These are phyloP conservation scores for Pontederia paniculata DNA, from an alignment of 176 grass and related monocot genomes.

Conservation along the genomic window DNA sequence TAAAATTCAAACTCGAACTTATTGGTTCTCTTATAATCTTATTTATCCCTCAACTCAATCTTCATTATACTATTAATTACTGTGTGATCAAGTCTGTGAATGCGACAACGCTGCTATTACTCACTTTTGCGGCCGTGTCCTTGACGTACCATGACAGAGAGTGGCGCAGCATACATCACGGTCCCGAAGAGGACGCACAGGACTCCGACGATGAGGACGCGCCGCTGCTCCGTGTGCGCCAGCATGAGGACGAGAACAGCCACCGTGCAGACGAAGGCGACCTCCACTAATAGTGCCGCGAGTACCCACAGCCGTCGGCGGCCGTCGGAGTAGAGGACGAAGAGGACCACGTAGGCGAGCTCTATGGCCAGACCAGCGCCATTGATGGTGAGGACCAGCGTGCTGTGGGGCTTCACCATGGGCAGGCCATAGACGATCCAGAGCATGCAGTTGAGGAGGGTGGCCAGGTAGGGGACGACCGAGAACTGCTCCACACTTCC, in stretches of 20 bases:
- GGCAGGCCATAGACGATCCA: constrained; percentile 90
- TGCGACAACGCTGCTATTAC: too few species aligned
- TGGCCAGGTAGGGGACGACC: constrained; percentile 58
- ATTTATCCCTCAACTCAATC: too few species aligned
- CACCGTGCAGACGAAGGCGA: constrained; percentile 38
- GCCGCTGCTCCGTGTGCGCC: constrained; percentile 31
- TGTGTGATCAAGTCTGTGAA: neutral
- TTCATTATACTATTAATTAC: too few species aligned
- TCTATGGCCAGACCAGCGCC: constrained; percentile 72
- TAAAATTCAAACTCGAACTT: too few species aligned
- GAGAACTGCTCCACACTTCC: constrained; percentile 81
- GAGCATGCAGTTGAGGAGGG: constrained; percentile 98
- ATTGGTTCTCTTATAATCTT: too few species aligned
- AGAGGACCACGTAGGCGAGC: constrained; percentile 61
- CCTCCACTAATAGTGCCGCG: constrained; percentile 36
- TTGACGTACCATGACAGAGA: constrained; percentile 76
- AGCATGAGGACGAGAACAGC: constrained; percentile 39
- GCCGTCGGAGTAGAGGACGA: constrained; percentile 58
- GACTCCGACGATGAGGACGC: constrained; percentile 67
- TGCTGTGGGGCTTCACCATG: constrained; percentile 72
- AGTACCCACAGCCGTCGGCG: constrained; percentile 30
- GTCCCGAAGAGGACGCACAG: constrained; percentile 77
- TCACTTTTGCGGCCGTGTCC: neutral
- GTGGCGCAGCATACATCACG: constrained; percentile 85
- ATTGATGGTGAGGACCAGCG: constrained; percentile 83